A percentile compares a stretch with the other conserved stretches of the same genome.
phyloP scores from a whole-genome alignment of 441 rosid genomes.

The Populus tomentosa region DNA sequence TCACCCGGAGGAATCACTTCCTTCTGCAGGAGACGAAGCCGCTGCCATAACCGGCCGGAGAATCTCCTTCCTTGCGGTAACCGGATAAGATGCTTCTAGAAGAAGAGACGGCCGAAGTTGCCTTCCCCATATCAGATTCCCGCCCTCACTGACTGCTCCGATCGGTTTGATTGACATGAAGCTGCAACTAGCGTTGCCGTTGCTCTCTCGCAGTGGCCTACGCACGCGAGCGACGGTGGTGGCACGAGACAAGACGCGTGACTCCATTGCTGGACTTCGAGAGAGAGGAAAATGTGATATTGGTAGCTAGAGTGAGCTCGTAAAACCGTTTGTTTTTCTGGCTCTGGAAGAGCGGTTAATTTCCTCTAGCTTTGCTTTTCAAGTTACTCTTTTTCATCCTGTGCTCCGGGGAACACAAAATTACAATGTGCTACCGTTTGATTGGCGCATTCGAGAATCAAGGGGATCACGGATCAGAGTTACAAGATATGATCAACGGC shows the following conservation, averaged over 20 bases:
- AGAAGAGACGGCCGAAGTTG: constrained; percentile 68
- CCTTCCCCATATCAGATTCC: constrained; percentile 73
- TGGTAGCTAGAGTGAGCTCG: constrained; percentile 21
- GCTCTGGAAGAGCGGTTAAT: constrained; percentile 20
- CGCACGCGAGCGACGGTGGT: constrained; percentile 38
- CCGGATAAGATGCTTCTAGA: constrained; percentile 31
- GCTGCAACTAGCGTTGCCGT: constrained; percentile 13
- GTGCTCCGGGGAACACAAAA: neutral
- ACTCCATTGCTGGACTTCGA: constrained; percentile 49
- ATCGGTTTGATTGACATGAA: constrained; percentile 39
- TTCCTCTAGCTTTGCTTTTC: constrained; percentile 14
- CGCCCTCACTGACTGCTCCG: constrained; percentile 59
- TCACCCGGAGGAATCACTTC: constrained; percentile 93
- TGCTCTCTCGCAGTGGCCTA: constrained; percentile 35
- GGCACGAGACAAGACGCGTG: constrained; percentile 71
- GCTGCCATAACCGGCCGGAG: constrained; percentile 53
- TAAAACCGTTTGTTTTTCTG: neutral
- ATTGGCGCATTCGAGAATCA: too few species aligned
- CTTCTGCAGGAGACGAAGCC: constrained; percentile 63
- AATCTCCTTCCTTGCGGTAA: constrained; percentile 21
- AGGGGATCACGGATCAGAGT: too few species aligned
- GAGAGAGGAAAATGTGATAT: neutral
- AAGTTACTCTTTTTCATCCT: neutral
- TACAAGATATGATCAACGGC: neutral
- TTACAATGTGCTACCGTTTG: neutral